Evolutionary conservation across 305 asterid species (phyloP), one percentile per base, ranked within the genome.

Genomic region (Petunia hybrid): DNA sequence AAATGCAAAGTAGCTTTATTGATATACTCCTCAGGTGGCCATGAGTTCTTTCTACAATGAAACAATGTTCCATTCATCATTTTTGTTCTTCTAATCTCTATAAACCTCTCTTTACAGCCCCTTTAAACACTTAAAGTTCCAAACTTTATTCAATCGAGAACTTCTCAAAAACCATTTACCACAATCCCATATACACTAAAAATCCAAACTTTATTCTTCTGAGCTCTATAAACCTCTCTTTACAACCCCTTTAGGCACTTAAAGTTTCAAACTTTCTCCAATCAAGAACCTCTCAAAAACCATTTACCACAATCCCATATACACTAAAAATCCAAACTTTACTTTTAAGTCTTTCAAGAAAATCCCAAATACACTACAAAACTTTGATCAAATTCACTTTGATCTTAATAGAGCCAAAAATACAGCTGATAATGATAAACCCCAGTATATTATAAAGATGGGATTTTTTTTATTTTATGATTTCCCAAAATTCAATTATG

Each of bases 21-120:
- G 78, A 97, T 90, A 79, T 93, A 97, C 85, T 97, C 99, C 83
- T 95, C 91, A 0, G 99, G 93, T 66, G 99, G 98, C 99, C 99
- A 97, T 80, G 99, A 97, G 86, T 90, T 93, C 90, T 87, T 95
- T 86, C 97, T 89, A 86, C 51, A 78, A 87, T 93, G 99, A 84
- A 97, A 97, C 84, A 97, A 82, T 78, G 86, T 92, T 81, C 94
- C 98, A 81, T 93, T 89, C 89, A 97, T 95, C 99, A 97, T 97
- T 77, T 89, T 87, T 81, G 70, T 90, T 41, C 61, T 77, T 75
- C 71, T 82, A 8, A 22, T 53, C 16, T 51, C 31, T 39, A 40
- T 14, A 42, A 5, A 41, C 59, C 46, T n/a, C 39, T 55, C 42
- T 22, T 22, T 22, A 38, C 45, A 38, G 2, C 40, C 55, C 43